Evolutionary conservation across 2,329 filamentous ascomycete species (phyloP).

Genomic region (Apiospora hydei): DNA sequence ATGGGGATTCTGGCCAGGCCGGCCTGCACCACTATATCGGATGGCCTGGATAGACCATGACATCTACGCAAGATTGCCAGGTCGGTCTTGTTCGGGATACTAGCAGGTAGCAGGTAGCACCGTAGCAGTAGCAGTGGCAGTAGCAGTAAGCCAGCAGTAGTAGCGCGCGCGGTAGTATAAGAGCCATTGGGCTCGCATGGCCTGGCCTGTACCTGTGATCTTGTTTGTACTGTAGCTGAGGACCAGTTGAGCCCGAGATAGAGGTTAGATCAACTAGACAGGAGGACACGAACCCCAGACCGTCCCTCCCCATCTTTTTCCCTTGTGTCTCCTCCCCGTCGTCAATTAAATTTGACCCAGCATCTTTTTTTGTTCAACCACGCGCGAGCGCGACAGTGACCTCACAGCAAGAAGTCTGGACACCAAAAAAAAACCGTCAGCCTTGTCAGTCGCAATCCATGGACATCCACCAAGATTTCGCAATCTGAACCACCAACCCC

Average conservation of each 20-base stretch:
- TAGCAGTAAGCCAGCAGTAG: not conserved
- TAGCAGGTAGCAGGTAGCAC: not conserved
- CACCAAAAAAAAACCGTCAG: not conserved
- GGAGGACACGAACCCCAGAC: slow-evolving; percentile 6
- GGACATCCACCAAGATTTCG: slow-evolving; percentile 20
- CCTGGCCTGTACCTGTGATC: slow-evolving; percentile 1
- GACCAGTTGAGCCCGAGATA: not conserved
- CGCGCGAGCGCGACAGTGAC: slow-evolving; percentile 12
- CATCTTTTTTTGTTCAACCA: slow-evolving; percentile 11
- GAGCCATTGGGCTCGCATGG: not conserved
- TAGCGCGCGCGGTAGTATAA: not conserved
- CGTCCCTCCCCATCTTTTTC: slow-evolving; percentile 19
- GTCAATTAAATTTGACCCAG: slow-evolving; percentile 17
- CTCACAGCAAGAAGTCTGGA: not conserved
- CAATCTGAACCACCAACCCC: slow-evolving; percentile 15
- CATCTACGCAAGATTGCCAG: not conserved
- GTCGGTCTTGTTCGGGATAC: not conserved
- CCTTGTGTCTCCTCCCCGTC: slow-evolving; percentile 9
- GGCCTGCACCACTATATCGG: not conserved
- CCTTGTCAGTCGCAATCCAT: slow-evolving; percentile 2
- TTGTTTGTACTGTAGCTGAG: not conserved
- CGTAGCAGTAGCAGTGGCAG: not conserved
- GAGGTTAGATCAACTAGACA: not conserved
- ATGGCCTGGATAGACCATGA: not conserved
- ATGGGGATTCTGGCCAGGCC: not conserved